Base-by-base conservation (phyloP, 2,329 filamentous ascomycete genomes). In the Colletotrichum sp. region DNA sequence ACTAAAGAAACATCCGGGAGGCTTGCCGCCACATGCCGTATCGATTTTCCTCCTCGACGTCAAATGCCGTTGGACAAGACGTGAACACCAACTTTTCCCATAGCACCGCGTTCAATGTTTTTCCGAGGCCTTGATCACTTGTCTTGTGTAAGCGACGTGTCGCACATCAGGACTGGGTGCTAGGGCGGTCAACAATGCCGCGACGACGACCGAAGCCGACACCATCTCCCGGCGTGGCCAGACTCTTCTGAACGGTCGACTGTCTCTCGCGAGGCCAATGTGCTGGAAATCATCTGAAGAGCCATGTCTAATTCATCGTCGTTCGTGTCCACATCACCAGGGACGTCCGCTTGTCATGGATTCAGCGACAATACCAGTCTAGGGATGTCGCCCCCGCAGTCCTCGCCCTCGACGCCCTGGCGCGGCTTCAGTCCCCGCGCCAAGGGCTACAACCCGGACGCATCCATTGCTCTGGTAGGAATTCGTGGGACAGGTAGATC, bases 401-500 rank as follows among this genome's bases (percentile, higher is more conserved):
- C 63, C 11, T 52, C 36, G 39, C 22, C 64, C 4, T 16, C 64
- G 63, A 30, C 63, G 30, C 9, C 44, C n/a, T 34, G 64, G 64
- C 27, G 25, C 8, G 36, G 27, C 34, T 67, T 55, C 39, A 22
- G 6, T 13, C 64, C 39, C 22, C 22, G 34, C 13, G 39, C 27
- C 8, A 39, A 22, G 39, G n/a, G 9, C 25, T 67, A 34, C 29
- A 25, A 67, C 15, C 64, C 19, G 13, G 89, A 94, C 86, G 92
- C 93, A 2, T 95, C 94, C 2, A 91, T 96, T 70, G 90, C 95
- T 8, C 87, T 96, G 25, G 90, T 94, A 22, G 94, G 94, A 2
- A 92, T 95, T 72, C 91, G 93, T 15, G 94, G 94, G 16, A 91
- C 93, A 6, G 94, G 94, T 19, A 96, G 95, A 82, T 93, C 93